Conservation (phyloP, 2,329 filamentous ascomycete genomes). For the Fusarium sp. region DNA sequence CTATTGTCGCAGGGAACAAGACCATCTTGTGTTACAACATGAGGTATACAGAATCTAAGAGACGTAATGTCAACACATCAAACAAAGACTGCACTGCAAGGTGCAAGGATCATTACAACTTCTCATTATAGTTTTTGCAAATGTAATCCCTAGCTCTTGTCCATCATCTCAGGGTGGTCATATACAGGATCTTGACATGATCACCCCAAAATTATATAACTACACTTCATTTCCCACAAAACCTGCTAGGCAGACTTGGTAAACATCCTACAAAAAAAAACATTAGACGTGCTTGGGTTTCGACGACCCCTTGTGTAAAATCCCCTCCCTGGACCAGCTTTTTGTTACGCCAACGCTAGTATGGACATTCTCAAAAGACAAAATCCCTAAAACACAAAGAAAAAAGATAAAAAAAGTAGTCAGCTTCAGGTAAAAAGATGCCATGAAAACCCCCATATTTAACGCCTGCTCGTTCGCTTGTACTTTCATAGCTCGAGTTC, state of each 20-base stretch:
- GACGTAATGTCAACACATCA: neutral
- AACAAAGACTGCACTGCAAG: slow-evolving; percentile 5
- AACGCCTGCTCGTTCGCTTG: slow-evolving; percentile 37
- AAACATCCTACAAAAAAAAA: neutral
- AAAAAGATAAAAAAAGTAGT: slow-evolving; percentile 7
- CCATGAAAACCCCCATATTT: slow-evolving; percentile 12
- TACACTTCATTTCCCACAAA: slow-evolving; percentile 4
- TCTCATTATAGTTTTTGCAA: slow-evolving; percentile 31
- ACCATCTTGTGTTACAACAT: neutral
- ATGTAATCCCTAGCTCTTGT: slow-evolving; percentile 3
- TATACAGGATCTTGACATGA: slow-evolving; percentile 7
- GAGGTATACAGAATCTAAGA: neutral
- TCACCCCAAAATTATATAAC: slow-evolving; percentile 27
- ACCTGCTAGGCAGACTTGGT: neutral
- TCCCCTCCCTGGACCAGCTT: slow-evolving; percentile 34
- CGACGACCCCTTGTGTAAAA: slow-evolving; percentile 9
- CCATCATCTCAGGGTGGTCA: slow-evolving; percentile 5
- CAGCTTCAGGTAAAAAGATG: slow-evolving; percentile 2
- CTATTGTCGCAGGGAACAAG: neutral
- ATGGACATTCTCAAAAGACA: slow-evolving; percentile 43
- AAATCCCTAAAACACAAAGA: slow-evolving; percentile 27
- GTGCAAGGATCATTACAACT: slow-evolving; percentile 37
- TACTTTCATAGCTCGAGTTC: slow-evolving; percentile 19
- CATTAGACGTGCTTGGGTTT: slow-evolving; percentile 24
- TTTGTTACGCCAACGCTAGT: slow-evolving; percentile 47